Evolutionary conservation across 768 basidiomycete species (phyloP).

Genomic region (Psilocybe cubensis): DNA sequence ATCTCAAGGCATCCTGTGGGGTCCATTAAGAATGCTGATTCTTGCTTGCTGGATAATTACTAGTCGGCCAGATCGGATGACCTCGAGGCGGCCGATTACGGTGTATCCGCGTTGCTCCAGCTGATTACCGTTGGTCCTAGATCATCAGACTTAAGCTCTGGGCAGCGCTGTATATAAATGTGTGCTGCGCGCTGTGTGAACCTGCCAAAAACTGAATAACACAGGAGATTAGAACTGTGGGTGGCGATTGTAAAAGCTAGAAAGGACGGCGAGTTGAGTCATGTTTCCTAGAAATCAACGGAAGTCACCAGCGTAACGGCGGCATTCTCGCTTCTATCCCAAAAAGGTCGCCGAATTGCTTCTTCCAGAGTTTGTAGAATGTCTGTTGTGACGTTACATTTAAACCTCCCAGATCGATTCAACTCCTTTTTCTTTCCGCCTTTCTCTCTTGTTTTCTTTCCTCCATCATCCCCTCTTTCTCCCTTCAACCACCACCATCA

Average conservation of each 20-base stretch:
- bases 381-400: conserved; percentile 43
- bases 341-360: conserved; percentile 39
- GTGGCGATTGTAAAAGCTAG: conserved; percentile 18
- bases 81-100: conserved; percentile 15
- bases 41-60: not conserved
- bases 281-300: conserved; percentile 10
- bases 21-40: not conserved
- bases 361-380: conserved; percentile 52
- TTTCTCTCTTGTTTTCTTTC: conserved; percentile 41
- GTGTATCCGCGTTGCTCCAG: conserved; percentile 15
- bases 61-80: not conserved
- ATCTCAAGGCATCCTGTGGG: not conserved
- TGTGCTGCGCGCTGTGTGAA: not conserved
- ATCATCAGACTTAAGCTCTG: conserved; percentile 22
- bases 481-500: conserved; percentile 22
- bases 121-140: conserved; percentile 14
- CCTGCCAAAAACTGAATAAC: not conserved
- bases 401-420: conserved; percentile 21
- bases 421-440: conserved; percentile 28
- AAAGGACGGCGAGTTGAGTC: conserved; percentile 13
- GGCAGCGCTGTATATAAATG: not conserved
- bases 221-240: conserved; percentile 3
- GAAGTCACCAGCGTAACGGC: conserved; percentile 23
- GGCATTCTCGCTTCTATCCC: conserved; percentile 30
- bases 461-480: conserved; percentile 33